Percentiles rank a stretch among this genome's conserved stretches.
These are phyloP conservation scores for Bremia lactucae DNA, from an alignment of 352 stramenopile species.

Conservation along the genomic window DNA sequence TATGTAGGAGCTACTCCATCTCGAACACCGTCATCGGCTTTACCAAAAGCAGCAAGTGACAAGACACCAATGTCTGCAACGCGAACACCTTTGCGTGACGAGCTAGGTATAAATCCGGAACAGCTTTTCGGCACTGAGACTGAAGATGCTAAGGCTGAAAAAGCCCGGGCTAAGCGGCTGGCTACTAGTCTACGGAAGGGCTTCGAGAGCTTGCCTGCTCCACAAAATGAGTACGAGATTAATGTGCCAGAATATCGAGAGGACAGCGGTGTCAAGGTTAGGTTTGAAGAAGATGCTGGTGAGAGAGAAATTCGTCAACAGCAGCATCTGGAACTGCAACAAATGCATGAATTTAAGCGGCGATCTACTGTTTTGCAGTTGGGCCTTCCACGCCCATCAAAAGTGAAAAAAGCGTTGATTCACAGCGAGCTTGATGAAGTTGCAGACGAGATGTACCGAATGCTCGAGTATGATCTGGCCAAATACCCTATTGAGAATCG, in stretches of 20 bases:
- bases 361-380: conserved; percentile 60
- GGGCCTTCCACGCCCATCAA: conserved; percentile 54
- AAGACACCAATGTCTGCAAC: conserved; percentile 40
- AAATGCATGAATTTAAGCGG: conserved; percentile 49
- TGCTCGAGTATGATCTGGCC: conserved; percentile 56
- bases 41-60: conserved; percentile 3
- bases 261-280: conserved; percentile 13
- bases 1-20: conserved; percentile 77
- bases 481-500: conserved; percentile 30
- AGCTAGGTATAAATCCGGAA: conserved; percentile 84
- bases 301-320: conserved; percentile 61
- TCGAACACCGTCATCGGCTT: conserved; percentile 27
- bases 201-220: conserved; percentile 64
- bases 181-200: conserved; percentile 48
- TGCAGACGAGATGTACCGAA: conserved; percentile 47
- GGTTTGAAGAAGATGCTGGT: conserved; percentile 68
- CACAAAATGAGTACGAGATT: conserved; percentile 81
- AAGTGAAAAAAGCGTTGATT: conserved; percentile 43
- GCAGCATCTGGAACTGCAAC: conserved; percentile 33
- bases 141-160: conserved; percentile 46
- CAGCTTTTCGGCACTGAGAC: conserved; percentile 36
- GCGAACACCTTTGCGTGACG: conserved; percentile 69
- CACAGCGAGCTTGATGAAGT: conserved; percentile 30
- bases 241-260: conserved; percentile 45
- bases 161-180: conserved; percentile 41